These are phyloP conservation scores for Cicer cuneatum DNA, from an alignment of 306 rosid genomes.

Conservation along the genomic window DNA sequence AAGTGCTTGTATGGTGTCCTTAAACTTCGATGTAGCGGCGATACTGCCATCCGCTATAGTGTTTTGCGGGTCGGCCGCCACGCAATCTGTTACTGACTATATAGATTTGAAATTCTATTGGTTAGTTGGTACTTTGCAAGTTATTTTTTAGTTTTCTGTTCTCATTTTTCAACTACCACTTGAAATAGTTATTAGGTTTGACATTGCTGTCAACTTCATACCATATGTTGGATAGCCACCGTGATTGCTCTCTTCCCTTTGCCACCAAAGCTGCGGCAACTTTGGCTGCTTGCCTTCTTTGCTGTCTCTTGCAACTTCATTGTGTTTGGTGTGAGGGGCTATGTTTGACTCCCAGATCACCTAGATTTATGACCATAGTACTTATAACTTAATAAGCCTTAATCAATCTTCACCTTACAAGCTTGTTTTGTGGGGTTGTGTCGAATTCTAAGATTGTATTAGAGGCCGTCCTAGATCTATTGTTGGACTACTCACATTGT, in stretches of 20 bases:
- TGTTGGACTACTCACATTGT: no score
- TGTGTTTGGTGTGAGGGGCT: neutral
- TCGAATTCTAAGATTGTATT: no score
- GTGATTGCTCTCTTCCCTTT: neutral
- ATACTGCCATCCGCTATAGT: no score
- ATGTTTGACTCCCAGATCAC: neutral
- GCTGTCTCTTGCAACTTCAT: neutral
- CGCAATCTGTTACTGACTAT: no score
- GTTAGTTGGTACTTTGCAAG: conserved; percentile 25
- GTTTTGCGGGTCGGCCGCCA: no score
- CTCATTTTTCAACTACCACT: neutral
- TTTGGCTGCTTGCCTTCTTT: neutral
- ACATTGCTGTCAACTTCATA: neutral
- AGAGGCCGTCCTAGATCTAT: no score
- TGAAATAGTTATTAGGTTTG: neutral
- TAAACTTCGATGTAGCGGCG: no score
- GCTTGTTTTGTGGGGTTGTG: no score
- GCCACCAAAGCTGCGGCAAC: neutral
- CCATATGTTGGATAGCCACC: neutral
- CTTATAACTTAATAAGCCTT: no score
- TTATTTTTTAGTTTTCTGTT: neutral
- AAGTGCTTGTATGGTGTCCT: no score
- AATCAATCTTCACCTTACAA: no score
- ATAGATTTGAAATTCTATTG: neutral
- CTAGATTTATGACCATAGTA: no score